Base-by-base conservation (phyloP, 2,329 filamentous ascomycete species). In the Gnomoniopsis sp. region DNA sequence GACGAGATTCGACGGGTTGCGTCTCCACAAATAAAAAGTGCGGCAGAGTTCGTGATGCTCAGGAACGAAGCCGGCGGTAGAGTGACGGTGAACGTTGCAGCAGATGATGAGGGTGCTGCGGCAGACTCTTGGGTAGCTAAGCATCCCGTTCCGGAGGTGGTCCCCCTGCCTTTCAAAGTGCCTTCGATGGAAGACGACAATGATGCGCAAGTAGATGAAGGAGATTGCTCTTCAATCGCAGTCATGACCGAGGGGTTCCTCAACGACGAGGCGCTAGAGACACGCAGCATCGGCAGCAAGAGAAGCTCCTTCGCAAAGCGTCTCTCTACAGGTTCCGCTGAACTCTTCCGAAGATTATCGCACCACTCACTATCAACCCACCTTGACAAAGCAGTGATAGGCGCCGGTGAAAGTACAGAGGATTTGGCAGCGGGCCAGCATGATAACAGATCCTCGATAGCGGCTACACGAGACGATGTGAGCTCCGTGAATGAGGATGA, bases 131-230 rank as follows among this genome's bases (percentile, higher is more conserved):
- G 63, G 23, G 65, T 22, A 44, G 26, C 47, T 21, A 21, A n/a
- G 22, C n/a, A 23, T 15, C 74, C 80, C 30, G 70, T 71, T n/a
- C 83, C 83, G 3, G 72, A 79, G 8, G 75, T 90, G 38, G 74
- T 89, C 1, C 86, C 88, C 17, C 74, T 90, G 1, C 88, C 88
- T 0, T 90, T 90, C 70, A 80, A 70, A 11, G 75, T 89, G 1
- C 85, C 85, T 0, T 70, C 71, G 21, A 73, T 76, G 14, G 44
- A 62, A 38, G 19, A 26, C 36, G 73, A 76, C 14, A 34, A 59
- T 21, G 19, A n/a, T 34, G 53, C 26, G 22, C 46, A 47, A 21
- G 33, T 11, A 7, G 75, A 81, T 6, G 77, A 79, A 17, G 79
- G 81, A 21, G 80, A 83, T 59, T 74, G 79, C 30, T 91, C 88